Evolutionary conservation across 257 asterid genomes (phyloP), one percentile per base, ranked within the genome.

Genomic region (Solanum sitiens): DNA sequence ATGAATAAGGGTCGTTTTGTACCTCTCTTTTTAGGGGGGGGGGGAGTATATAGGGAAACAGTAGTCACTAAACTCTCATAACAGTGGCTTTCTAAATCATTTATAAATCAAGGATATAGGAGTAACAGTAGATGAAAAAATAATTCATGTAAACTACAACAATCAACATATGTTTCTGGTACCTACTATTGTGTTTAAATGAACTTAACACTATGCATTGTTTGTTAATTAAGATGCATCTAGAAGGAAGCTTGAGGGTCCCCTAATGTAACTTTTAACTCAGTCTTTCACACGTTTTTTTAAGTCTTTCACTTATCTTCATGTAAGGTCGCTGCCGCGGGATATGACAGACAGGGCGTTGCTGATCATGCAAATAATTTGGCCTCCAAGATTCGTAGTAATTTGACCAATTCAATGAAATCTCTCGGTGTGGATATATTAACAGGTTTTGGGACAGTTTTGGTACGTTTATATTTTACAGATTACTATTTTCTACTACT

Each of bases 361-460:
- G 98, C 98, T 84, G 98, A 97, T 88, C 98, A 97, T 89, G 99
- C 99, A 8, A 95, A 91, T 91, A 94, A 93, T 90, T 88, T 97
- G 93, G 98, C 99, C 86, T 92, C 98, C 56, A 97, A 97, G 90
- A 97, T 97, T 47, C 92, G 99, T 89, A 90, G 87, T 88, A 97
- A 94, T 90, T 88, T 97, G 94, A 97, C 99, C 83, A 97, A 97
- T 92, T 97, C 99, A 71, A 47, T 96, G 91, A 96, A 94, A 90
- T 90, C 98, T 88, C 96, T 97, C 75, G 99, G 99, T 86, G 99
- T 97, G 20, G 98, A 97, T 91, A 97, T 97, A 86, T 90, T 97
- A 94, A 94, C 98, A 59, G 99, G 99, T 39, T 84, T 92, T 56
- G 99, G 99, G 80, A 91, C 95, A 88, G 77, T 97, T 88, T 86